A percentile compares a stretch with the other conserved stretches of the same genome.
Conservation (phyloP, 192 early-diverging fungal species). For the Gaertneriomyces sp. region DNA sequence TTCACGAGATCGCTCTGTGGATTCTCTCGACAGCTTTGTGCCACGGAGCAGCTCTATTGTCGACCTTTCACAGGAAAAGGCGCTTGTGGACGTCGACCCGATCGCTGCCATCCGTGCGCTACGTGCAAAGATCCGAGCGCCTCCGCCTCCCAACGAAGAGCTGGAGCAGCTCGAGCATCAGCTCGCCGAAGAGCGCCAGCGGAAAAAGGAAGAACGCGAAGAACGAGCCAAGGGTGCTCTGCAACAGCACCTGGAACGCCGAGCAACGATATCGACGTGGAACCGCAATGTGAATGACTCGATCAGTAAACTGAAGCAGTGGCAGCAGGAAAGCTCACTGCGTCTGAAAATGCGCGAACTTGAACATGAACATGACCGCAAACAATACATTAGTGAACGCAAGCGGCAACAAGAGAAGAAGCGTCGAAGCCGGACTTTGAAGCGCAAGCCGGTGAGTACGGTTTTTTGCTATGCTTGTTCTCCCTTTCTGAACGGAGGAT, state of each 20-base stretch:
- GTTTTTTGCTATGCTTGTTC: neutral
- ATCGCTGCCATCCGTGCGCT: slow-evolving; percentile 26
- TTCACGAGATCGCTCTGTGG: too few relatives aligned
- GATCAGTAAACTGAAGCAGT: slow-evolving; percentile 20
- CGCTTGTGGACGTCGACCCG: slow-evolving; percentile 18
- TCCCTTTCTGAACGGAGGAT: too few relatives aligned
- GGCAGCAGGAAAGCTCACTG: slow-evolving; percentile 22
- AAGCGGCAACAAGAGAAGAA: slow-evolving; percentile 12
- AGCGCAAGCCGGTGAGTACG: slow-evolving; percentile 9
- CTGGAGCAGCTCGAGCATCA: slow-evolving; percentile 15
- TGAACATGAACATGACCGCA: slow-evolving; percentile 15
- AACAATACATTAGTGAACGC: neutral
- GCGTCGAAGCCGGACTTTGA: neutral
- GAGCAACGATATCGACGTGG: slow-evolving; percentile 10
- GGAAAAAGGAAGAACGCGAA: slow-evolving; percentile 16
- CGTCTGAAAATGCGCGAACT: slow-evolving; percentile 19
- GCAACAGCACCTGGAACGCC: slow-evolving; percentile 4
- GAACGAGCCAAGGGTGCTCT: neutral
- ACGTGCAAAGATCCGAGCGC: slow-evolving; percentile 14
- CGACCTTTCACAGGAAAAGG: slow-evolving; percentile 7
- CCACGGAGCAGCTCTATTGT: neutral
- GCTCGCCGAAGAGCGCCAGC: slow-evolving; percentile 20
- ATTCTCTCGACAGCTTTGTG: too few relatives aligned
- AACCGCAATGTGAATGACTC: slow-evolving; percentile 9
- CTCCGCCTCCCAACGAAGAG: slow-evolving; percentile 10